Evolutionary conservation across 83 land plant genomes (phyloP).

Genomic region (Larix sibirica): DNA sequence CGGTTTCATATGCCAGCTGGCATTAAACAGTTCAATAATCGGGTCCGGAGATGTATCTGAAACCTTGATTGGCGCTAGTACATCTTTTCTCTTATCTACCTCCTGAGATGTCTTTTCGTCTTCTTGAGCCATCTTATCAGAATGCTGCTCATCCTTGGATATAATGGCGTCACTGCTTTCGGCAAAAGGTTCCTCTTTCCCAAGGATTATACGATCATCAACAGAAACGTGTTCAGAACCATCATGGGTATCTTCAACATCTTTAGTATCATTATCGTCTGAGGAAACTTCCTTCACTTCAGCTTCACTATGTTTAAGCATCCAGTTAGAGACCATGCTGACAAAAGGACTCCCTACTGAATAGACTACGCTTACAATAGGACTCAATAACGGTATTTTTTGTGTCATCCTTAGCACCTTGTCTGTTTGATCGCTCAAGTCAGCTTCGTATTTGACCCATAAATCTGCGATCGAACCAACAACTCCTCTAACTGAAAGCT

Average conservation of each 20-base stretch:
- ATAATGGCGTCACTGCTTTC: background rate
- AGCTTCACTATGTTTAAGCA: constrained; percentile 10
- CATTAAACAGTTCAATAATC: constrained; percentile 2
- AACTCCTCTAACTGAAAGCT: constrained; percentile 5
- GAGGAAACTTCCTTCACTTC: constrained; percentile 6
- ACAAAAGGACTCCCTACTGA: background rate
- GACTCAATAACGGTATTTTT: constrained; percentile 3
- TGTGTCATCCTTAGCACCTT: background rate
- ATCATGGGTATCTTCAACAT: background rate
- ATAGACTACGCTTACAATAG: background rate
- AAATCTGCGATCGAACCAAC: background rate
- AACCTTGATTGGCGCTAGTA: background rate
- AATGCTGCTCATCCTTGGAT: background rate
- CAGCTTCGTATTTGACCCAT: constrained; percentile 7
- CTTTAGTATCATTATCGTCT: background rate
- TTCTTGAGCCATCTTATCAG: background rate
- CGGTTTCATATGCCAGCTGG: background rate
- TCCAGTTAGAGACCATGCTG: background rate
- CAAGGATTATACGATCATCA: background rate
- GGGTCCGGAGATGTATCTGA: background rate
- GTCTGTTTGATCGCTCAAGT: background rate
- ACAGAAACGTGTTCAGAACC: too few species aligned
- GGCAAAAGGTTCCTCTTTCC: background rate
- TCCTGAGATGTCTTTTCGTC: background rate
- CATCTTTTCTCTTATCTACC: background rate